phyloP scores from a whole-genome alignment of 176 grass and related monocot species.

The Ampelocalamus luodianensis region DNA sequence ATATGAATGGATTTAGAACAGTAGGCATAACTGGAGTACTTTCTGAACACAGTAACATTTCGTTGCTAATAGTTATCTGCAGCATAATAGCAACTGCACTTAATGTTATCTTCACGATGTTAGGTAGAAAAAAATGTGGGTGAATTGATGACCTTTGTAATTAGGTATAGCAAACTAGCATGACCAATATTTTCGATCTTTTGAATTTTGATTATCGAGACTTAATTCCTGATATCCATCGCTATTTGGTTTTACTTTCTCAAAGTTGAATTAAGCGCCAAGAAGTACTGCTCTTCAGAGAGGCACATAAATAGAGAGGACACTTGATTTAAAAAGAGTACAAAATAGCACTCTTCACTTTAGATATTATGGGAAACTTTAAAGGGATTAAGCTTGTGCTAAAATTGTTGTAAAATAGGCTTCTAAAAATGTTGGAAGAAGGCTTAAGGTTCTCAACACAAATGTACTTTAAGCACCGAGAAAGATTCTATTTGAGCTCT shows the following conservation, averaged over 20 bases:
- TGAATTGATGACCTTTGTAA: background rate
- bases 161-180: background rate
- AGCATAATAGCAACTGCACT: background rate
- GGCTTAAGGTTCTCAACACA: background rate
- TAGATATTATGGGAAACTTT: background rate
- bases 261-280: background rate
- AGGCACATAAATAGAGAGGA: background rate
- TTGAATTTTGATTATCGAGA: background rate
- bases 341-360: background rate
- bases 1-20: background rate
- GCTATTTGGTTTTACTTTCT: conserved; percentile 1
- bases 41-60: background rate
- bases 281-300: background rate
- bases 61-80: background rate
- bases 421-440: background rate
- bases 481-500: background rate
- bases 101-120: background rate
- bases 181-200: background rate
- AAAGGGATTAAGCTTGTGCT: background rate
- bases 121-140: background rate
- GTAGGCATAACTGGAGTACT: background rate
- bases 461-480: background rate
- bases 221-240: background rate
- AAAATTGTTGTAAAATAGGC: background rate
- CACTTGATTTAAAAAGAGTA: background rate